Evolutionary conservation across 2,329 filamentous ascomycete species (phyloP), one percentile per base, ranked within the genome.

Genomic region (Scytalidium sp.): DNA sequence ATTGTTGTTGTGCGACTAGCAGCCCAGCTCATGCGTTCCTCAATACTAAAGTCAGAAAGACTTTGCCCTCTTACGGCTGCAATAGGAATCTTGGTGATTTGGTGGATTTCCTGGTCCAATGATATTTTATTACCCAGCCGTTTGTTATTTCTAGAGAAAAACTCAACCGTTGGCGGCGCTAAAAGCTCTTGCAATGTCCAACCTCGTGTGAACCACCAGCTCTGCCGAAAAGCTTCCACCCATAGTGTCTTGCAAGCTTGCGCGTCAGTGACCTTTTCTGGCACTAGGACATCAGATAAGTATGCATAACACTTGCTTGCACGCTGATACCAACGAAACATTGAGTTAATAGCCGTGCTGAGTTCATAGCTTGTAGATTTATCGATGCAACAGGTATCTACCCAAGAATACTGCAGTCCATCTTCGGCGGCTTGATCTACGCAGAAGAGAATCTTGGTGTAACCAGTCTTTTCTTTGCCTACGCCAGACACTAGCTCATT

Each of bases 1-100:
- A 29, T 7, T 13, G 25, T 29, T 29, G 25, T 29, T 29, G 25
- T 29, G 13, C 25, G 25, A 29, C 13, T 7, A 29, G 25, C 25
- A 7, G 25, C 25, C 25, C 25, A 29, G 25, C 13, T 29, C 69
- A 74, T 43, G 21, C 51, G 51, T 49, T 53, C 45, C 39, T 42
- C 46, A 46, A 53, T 23, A 8, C 17, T 46, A 32, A 53, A 53
- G 29, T 49, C 41, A 49, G 21, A 46, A 20, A 53, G 49, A 27
- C 29, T n/a, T 22, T 45, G 25, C 21, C 44, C 44, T 42, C 39
- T 20, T 27, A 53, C 20, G 15, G 45, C 49, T 46, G 15, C 23
- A 32, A 53, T 51, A 21, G 49, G 49, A 41, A 54, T 54, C 23
- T 27, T 10, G 2, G 52, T 54, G n/a, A 54, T 54, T 42, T 47